phyloP scores from a whole-genome alignment of 495 filamentous ascomycete species.

The Tirmania nivea region DNA sequence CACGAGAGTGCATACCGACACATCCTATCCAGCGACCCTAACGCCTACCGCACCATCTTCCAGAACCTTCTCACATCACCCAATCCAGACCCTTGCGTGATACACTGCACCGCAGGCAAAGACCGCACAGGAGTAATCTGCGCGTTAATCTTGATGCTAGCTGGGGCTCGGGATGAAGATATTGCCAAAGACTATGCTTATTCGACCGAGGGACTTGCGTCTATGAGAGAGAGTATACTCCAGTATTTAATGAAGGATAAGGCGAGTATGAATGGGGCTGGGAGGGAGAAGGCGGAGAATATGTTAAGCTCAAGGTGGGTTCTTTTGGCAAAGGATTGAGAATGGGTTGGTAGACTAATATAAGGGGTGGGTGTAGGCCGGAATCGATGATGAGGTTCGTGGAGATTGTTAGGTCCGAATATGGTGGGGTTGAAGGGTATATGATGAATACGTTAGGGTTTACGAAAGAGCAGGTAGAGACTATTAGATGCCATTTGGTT shows the following conservation, averaged over 20 bases:
- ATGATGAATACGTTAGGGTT: slow-evolving; percentile 31
- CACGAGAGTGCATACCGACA: slow-evolving; percentile 20
- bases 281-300: slow-evolving; percentile 23
- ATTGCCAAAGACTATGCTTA: slow-evolving; percentile 42
- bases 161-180: slow-evolving; percentile 31
- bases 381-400: slow-evolving; percentile 34
- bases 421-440: slow-evolving; percentile 36
- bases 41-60: slow-evolving; percentile 22
- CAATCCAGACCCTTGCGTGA: slow-evolving; percentile 24
- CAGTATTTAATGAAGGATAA: slow-evolving; percentile 8
- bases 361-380: slow-evolving; percentile 20
- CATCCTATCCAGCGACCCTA: slow-evolving; percentile 16
- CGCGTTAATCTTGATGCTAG: slow-evolving; percentile 36
- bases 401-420: slow-evolving; percentile 28
- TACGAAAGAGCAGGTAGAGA: slow-evolving; percentile 27
- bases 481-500: too few species aligned
- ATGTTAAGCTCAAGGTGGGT: slow-evolving; percentile 29
- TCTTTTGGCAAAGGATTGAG: slow-evolving; percentile 2
- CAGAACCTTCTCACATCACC: slow-evolving; percentile 13
- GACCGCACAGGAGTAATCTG: slow-evolving; percentile 42
- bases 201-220: slow-evolving; percentile 28
- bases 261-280: slow-evolving; percentile 12
- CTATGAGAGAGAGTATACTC: slow-evolving; percentile 24
- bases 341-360: slow-evolving; percentile 1
- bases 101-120: slow-evolving; percentile 42